phyloP scores from a whole-genome alignment of 1,284 basidiomycete genomes.

The Golubevia pallescens region DNA sequence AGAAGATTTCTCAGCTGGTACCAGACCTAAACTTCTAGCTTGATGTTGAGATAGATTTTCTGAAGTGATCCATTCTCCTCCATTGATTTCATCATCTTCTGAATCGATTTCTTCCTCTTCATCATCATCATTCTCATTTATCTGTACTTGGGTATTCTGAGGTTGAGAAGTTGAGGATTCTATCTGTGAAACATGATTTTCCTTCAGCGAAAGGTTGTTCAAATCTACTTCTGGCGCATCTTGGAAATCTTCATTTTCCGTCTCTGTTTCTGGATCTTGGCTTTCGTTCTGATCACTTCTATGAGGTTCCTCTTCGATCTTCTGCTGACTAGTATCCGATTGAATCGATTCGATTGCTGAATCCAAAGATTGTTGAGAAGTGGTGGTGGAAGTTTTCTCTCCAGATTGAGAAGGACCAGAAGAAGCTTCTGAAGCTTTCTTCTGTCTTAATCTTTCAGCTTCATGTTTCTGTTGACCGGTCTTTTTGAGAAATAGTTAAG shows the following conservation, averaged over 20 bases:
- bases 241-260: no score
- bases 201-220: neutral
- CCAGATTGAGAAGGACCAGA: no score
- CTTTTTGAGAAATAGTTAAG: conserved; percentile 14
- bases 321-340: no score
- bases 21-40: conserved; percentile 78
- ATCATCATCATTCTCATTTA: conserved; percentile 26
- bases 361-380: no score
- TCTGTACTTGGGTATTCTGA: conserved; percentile 8
- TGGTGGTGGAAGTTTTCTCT: no score
- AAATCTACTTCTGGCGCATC: no score
- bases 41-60: conserved; percentile 85
- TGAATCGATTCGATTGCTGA: no score
- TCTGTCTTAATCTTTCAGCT: conserved; percentile 7
- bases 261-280: no score
- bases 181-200: conserved; percentile 9
- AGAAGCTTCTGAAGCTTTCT: no score
- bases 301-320: no score
- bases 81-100: conserved; percentile 9
- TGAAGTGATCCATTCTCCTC: conserved; percentile 90
- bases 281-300: no score
- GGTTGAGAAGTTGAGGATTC: conserved; percentile 1
- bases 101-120: conserved; percentile 17
- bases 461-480: conserved; percentile 44
- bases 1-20: conserved; percentile 25